Evolutionary conservation across 768 basidiomycete species (phyloP), one percentile per base, ranked within the genome.

Genomic region (Xanthoconium purpureum): DNA sequence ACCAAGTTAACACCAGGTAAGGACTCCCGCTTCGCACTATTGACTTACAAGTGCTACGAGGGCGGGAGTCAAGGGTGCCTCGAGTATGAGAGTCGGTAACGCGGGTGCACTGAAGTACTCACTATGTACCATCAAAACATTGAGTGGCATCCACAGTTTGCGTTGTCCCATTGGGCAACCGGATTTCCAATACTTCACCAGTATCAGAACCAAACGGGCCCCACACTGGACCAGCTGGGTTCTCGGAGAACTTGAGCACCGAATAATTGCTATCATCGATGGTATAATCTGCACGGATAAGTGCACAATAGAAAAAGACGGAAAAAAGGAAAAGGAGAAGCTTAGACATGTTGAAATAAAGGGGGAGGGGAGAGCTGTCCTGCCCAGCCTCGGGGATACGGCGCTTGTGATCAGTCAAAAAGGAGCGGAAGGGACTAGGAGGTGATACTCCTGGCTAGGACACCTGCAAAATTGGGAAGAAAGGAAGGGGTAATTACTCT

Each of bases 221-320:
- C 68, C 68, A 69, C 53, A 62, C 64, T 0, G 68, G 62, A 6
- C 68, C 68, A 37, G 50, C 20, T 13, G 68, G 66, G n/a, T 70
- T 70, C 44, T 66, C 62, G 8, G 68, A 69, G 52, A 58, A 68
- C 33, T 58, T 59, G 48, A 64, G 68, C 14, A 20, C 3, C 13
- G 68, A 66, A 47, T 65, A 65, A n/a, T 70, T 39, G 50, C 63
- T 62, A 33, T 69, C 66, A 29, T 69, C 66, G 47, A 70, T 67
- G 18, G 58, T 63, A 52, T 69, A 69, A 30, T 68, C 66, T 17
- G 67, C 65, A 29, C 29, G 38, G 43, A 60, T 54, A n/a, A 63
- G 32, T 11, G 38, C 11, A n/a, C 14, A 43, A 28, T 28, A 56
- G 38, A 61, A 33, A 42, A 37, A 39, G 15, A 50, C 6, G 39